Evolutionary conservation across 306 rosid genomes (phyloP).

Genomic region (Purshia tridentata): DNA sequence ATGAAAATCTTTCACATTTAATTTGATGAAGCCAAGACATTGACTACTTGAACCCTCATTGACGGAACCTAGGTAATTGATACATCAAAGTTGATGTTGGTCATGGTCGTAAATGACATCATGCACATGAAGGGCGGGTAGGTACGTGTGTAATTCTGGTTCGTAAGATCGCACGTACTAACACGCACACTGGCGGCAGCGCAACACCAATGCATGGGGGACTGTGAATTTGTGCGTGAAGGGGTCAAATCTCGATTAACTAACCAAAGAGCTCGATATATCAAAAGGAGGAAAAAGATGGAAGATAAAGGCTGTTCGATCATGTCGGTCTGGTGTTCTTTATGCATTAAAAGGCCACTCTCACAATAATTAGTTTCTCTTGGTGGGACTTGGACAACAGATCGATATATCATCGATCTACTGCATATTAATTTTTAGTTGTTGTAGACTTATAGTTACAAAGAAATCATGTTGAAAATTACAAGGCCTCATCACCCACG

Average conservation of each 20-base stretch:
- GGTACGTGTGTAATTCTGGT: not conserved
- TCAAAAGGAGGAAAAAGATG: conserved; percentile 12
- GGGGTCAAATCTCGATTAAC: conserved; percentile 41
- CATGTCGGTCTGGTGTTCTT: conserved; percentile 32
- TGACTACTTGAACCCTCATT: not conserved
- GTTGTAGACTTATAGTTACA: no score
- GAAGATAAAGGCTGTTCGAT: conserved; percentile 29
- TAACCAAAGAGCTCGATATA: conserved; percentile 29
- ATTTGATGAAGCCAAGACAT: not conserved
- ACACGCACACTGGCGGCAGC: conserved; percentile 23
- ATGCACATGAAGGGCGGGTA: not conserved
- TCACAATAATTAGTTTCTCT: conserved; percentile 27
- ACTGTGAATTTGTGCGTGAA: conserved; percentile 3
- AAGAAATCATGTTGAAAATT: not conserved
- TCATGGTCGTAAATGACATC: not conserved
- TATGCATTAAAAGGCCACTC: conserved; percentile 42
- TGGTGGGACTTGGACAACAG: conserved; percentile 49
- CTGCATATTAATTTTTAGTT: no score
- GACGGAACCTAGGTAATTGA: not conserved
- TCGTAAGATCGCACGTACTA: conserved; percentile 27
- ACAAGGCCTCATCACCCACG: conserved; percentile 13
- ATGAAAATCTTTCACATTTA: not conserved
- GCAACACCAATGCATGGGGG: conserved; percentile 38
- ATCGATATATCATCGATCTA: conserved; percentile 12
- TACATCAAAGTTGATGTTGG: not conserved